Evolutionary conservation across 2,329 filamentous ascomycete species (phyloP).

Genomic region (Diaporthe aspalathi): DNA sequence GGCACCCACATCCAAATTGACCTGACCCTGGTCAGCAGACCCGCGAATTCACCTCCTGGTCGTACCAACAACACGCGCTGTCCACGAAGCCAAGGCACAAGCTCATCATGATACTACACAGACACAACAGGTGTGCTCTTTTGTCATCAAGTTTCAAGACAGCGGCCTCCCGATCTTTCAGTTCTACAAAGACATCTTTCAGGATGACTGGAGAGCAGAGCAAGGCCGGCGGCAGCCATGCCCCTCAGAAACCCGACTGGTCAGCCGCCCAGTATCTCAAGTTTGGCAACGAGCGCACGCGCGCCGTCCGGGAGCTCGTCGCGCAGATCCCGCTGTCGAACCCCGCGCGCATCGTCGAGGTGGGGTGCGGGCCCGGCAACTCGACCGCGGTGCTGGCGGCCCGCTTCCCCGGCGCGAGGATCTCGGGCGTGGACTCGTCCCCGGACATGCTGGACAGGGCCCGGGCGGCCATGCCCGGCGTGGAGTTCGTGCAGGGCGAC

Average conservation of each 20-base stretch:
- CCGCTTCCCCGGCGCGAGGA: conserved; percentile 58
- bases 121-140: neutral
- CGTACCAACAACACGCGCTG: neutral
- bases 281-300: conserved; percentile 64
- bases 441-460: conserved; percentile 67
- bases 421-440: conserved; percentile 66
- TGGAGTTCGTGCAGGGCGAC: conserved; percentile 60
- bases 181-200: neutral
- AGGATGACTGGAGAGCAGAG: conserved; percentile 21
- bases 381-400: conserved; percentile 61
- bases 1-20: conserved; percentile 1
- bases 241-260: conserved; percentile 54
- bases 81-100: neutral
- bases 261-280: conserved; percentile 68
- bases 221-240: neutral
- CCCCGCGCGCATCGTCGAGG: conserved; percentile 62
- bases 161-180: neutral
- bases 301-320: conserved; percentile 64
- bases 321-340: conserved; percentile 55
- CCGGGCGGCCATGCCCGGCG: conserved; percentile 50
- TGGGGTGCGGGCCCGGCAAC: conserved; percentile 72
- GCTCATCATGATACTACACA: neutral
- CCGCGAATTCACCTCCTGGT: neutral
- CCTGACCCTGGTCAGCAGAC: conserved; percentile 3
- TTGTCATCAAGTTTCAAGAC: neutral